Evolutionary conservation across 108 stramenopile genomes (phyloP).

Genomic region (Cyclotella choctawhatcheeana): DNA sequence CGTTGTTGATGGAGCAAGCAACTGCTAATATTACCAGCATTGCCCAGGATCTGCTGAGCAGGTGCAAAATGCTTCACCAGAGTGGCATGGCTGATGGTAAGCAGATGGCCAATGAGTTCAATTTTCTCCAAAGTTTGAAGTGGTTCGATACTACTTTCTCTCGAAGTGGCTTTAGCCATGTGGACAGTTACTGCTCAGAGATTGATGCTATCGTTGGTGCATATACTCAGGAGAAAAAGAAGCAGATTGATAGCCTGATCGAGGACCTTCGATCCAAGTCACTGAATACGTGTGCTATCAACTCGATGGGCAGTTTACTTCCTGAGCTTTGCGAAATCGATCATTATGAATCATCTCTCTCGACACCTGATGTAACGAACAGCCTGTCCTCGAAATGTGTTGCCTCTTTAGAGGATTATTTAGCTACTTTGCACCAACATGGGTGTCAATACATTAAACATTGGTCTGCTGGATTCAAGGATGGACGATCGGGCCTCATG

Average conservation of each 20-base stretch:
- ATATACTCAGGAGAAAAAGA: constrained; percentile 22
- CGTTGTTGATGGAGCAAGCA: not conserved
- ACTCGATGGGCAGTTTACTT: constrained; percentile 20
- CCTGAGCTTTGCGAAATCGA: constrained; percentile 41
- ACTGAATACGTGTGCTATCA: not conserved
- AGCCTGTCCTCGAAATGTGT: not conserved
- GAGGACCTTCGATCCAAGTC: not conserved
- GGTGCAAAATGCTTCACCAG: constrained; percentile 10
- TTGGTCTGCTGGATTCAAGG: constrained; percentile 4
- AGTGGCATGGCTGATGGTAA: constrained; percentile 40
- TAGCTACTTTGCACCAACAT: not conserved
- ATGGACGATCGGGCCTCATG: constrained; percentile 4
- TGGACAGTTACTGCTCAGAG: constrained; percentile 17
- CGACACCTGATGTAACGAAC: no score
- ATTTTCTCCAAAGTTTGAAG: constrained; percentile 2
- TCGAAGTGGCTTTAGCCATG: constrained; percentile 8
- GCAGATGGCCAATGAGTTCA: constrained; percentile 21
- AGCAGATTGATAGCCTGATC: constrained; percentile 12
- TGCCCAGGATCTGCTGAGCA: constrained; percentile 33
- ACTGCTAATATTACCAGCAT: constrained; percentile 16
- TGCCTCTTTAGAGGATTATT: not conserved
- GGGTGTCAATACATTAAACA: not conserved
- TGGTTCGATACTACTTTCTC: constrained; percentile 40
- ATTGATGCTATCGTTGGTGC: constrained; percentile 8
- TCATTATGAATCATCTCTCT: not conserved